A percentile compares a stretch with the other conserved stretches of the same genome.
Evolutionary conservation across 73 alveolate genomes (phyloP).

Genomic region (Breviolum minutum): DNA sequence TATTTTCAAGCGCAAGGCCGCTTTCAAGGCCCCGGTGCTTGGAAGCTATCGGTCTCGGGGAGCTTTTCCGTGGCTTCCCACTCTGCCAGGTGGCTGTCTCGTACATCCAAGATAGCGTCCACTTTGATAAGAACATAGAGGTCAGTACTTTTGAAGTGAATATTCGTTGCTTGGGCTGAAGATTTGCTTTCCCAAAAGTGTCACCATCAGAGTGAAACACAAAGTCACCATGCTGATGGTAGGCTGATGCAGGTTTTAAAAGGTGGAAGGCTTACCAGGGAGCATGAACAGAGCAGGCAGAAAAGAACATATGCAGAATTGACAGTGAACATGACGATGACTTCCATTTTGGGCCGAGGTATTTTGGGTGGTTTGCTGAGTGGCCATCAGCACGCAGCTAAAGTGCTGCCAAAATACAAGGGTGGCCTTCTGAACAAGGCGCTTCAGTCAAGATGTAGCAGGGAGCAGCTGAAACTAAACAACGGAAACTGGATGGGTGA

Average conservation of each 20-base stretch:
- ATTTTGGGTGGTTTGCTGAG: slow-evolving; percentile 81
- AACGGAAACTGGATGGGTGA: neutral
- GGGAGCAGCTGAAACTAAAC: neutral
- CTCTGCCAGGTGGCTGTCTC: slow-evolving; percentile 23
- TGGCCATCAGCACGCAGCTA: slow-evolving; percentile 73
- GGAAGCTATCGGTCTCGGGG: neutral
- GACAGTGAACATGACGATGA: neutral
- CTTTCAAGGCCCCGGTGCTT: slow-evolving; percentile 6
- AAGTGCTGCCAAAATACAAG: slow-evolving; percentile 24
- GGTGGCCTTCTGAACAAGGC: slow-evolving; percentile 80
- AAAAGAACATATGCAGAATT: neutral
- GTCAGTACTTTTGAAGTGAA: slow-evolving; percentile 89
- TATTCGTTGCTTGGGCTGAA: slow-evolving; percentile 42
- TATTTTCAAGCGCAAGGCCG: slow-evolving; percentile 57
- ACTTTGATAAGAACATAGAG: slow-evolving; percentile 41
- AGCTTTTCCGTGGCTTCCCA: neutral
- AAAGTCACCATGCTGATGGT: neutral
- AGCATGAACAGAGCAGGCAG: neutral
- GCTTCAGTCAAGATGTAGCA: neutral
- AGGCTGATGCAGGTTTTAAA: neutral
- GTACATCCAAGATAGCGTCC: slow-evolving; percentile 41
- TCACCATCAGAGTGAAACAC: neutral
- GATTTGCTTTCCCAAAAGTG: neutral
- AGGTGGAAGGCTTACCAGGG: neutral
- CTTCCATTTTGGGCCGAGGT: neutral